These are phyloP conservation scores for Kwoniella dendrophila DNA, from an alignment of 768 basidiomycete genomes.

Conservation along the genomic window DNA sequence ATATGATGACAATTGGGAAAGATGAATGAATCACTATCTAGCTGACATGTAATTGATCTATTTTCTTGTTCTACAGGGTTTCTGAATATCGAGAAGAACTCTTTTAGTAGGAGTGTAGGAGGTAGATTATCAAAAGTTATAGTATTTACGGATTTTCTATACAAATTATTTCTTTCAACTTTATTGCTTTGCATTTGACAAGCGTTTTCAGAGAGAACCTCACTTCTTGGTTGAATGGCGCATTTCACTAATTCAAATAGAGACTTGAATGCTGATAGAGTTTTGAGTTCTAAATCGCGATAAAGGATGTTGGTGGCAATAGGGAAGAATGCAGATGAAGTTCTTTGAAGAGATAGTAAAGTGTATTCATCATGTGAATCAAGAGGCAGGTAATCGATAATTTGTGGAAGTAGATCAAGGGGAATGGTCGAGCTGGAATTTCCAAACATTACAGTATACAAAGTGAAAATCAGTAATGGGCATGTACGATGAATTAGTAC, in stretches of 20 bases:
- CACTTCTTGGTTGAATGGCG: too few relatives aligned
- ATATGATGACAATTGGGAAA: too few relatives aligned
- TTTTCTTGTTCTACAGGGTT: too few relatives aligned
- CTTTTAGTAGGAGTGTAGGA: background rate
- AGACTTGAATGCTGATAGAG: background rate
- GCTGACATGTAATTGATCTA: too few relatives aligned
- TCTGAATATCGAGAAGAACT: too few relatives aligned
- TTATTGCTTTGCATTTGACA: background rate
- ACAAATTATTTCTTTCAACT: background rate
- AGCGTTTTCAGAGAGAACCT: too few relatives aligned
- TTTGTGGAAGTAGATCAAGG: background rate
- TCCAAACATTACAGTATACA: too few relatives aligned
- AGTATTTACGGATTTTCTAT: background rate
- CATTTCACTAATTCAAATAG: too few relatives aligned
- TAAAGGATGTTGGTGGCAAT: background rate
- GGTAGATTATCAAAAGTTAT: background rate
- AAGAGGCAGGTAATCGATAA: background rate
- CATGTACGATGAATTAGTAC: too few relatives aligned
- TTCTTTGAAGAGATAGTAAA: background rate
- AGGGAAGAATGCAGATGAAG: background rate
- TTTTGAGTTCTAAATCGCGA: background rate
- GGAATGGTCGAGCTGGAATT: too few relatives aligned
- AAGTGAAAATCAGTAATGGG: too few relatives aligned
- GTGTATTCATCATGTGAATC: background rate
- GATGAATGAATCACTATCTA: too few relatives aligned